Conservation (phyloP, 345 rosid species). For the Erodium maritimum region DNA sequence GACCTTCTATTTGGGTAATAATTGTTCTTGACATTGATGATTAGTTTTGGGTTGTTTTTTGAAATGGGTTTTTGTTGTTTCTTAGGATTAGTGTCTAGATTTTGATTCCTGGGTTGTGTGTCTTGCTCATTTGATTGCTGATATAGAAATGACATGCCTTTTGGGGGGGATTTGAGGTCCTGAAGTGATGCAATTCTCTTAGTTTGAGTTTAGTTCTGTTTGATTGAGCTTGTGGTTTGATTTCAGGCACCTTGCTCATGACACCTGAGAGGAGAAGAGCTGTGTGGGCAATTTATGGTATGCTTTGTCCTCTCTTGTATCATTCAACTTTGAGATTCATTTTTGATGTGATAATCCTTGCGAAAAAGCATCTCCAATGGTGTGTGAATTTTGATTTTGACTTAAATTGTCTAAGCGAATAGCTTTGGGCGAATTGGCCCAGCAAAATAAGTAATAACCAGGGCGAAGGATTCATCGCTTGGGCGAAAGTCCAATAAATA, state of each 20-base stretch:
- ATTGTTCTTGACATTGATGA: not conserved
- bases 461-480: too few relatives aligned
- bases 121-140: not conserved
- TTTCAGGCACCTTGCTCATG: constrained; percentile 49
- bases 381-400: too few relatives aligned
- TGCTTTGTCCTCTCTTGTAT: not conserved
- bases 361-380: too few relatives aligned
- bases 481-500: too few relatives aligned
- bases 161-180: not conserved
- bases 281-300: constrained; percentile 55
- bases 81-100: not conserved
- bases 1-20: constrained; percentile 46
- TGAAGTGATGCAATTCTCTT: not conserved
- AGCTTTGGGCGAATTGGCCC: too few relatives aligned
- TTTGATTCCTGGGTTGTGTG: not conserved
- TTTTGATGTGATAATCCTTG: not conserved
- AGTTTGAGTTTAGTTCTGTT: too few relatives aligned
- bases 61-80: too few relatives aligned
- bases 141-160: not conserved
- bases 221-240: too few relatives aligned
- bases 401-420: too few relatives aligned
- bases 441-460: too few relatives aligned
- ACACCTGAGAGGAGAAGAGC: constrained; percentile 38
- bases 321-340: not conserved
- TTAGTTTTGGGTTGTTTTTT: not conserved